Conservation (phyloP, 371 early-diverging fungal genomes). For the Zychaea mexicana region DNA sequence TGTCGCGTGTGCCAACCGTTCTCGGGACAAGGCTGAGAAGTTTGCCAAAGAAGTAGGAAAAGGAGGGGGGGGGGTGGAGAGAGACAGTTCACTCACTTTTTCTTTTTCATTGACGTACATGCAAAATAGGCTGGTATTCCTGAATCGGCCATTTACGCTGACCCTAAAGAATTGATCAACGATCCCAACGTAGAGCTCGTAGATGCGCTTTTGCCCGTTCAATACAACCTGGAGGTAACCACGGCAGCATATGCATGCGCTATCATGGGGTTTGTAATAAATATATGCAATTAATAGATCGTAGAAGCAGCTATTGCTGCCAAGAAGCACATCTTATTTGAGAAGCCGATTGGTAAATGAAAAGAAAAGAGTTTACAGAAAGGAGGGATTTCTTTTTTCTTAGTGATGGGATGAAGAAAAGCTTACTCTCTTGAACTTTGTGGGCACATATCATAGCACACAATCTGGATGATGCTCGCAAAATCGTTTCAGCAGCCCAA, state of each 20-base stretch:
- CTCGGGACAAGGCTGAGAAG: slow-evolving; percentile 49
- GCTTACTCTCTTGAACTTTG: too few species aligned
- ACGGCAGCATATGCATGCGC: too few species aligned
- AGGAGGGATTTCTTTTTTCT: not conserved
- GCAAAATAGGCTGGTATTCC: slow-evolving; percentile 42
- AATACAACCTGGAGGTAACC: slow-evolving; percentile 45
- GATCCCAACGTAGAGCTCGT: slow-evolving; percentile 45
- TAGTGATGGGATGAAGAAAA: too few species aligned
- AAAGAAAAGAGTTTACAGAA: not conserved
- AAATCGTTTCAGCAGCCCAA: slow-evolving; percentile 36
- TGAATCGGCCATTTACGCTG: slow-evolving; percentile 42
- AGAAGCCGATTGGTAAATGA: slow-evolving; percentile 53
- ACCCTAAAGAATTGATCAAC: slow-evolving; percentile 38
- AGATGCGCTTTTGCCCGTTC: slow-evolving; percentile 42
- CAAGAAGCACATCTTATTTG: slow-evolving; percentile 49
- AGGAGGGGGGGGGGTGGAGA: too few species aligned
- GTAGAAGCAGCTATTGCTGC: slow-evolving; percentile 45
- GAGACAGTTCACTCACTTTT: too few species aligned
- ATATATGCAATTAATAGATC: slow-evolving; percentile 18
- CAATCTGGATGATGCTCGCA: slow-evolving; percentile 41
- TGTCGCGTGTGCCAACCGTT: slow-evolving; percentile 53
- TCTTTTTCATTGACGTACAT: too few species aligned
- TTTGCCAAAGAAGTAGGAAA: slow-evolving; percentile 46
- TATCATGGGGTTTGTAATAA: too few species aligned
- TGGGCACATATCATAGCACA: slow-evolving; percentile 48